Evolutionary conservation across 75 land plant genomes (phyloP), one percentile per base, ranked within the genome.

Genomic region (Larix kaempferi): DNA sequence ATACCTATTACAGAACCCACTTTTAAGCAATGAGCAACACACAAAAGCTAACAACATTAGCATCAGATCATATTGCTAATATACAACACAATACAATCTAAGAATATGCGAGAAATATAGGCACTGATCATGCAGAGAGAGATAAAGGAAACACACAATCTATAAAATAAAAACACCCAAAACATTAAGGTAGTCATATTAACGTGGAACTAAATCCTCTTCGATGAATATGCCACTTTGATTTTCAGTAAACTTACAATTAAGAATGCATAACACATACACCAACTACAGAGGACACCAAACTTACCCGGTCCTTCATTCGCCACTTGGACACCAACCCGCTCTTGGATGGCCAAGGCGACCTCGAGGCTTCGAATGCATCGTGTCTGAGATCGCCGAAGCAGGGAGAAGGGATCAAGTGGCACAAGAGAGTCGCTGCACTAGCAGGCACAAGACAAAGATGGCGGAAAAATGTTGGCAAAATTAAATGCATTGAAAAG

Each of bases 241-340:
- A 49, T 49, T 49, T 49, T 49, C 12, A 49, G 54, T 49, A 10
- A 11, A 11, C 54, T 49, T 49, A 11, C 54, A 10, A 10, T 49
- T 49, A 49, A 49, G 54, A 49, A 49, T 49, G 54, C 54, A 49
- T 49, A 11, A 49, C 54, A 49, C 54, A 1, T 11, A 49, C 54
- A 49, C 54, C 54, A 29, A 62, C 59, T 25, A 6, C 71, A 58
- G 58, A 52, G 19, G 58, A 78, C 21, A 13, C 15, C 23, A 21
- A 56, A 58, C 84, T 78, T 87, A 96, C 99, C 83, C 95, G 80
- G 65, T 96, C 98, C 80, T 92, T 95, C 74, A 92, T 94, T 76
- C 98, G 81, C 98, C 98, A 94, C 81, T 91, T 92, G 14, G 99
- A 94, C 19, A 92, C 98, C 52, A 89, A 62, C 0, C 95, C 98